phyloP scores from a whole-genome alignment of 352 stramenopile species.

The Phytophthora melonis region DNA sequence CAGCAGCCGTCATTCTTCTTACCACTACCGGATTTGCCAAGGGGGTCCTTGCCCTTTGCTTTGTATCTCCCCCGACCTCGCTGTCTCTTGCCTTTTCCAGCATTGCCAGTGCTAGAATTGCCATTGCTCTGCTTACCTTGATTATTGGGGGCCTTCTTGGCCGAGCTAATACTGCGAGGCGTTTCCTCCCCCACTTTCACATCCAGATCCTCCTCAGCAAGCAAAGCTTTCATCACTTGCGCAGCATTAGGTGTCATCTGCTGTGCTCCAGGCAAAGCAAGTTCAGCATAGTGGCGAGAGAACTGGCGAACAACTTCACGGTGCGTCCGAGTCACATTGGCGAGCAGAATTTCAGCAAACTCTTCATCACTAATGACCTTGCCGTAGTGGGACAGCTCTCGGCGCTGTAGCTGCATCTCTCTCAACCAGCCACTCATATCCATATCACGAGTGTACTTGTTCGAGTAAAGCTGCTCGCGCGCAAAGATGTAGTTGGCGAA shows the following conservation, averaged over 20 bases:
- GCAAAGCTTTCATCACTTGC: background rate
- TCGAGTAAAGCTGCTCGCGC: background rate
- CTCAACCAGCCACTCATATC: no score
- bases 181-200: background rate
- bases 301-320: background rate
- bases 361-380: no score
- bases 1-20: background rate
- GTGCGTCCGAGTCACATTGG: background rate
- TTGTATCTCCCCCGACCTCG: constrained; percentile 1
- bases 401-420: no score
- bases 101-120: background rate
- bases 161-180: background rate
- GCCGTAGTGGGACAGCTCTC: no score
- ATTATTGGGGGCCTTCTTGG: background rate
- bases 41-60: background rate
- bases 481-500: constrained; percentile 21
- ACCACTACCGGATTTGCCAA: background rate
- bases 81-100: background rate
- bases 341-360: background rate
- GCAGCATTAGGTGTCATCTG: background rate
- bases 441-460: no score
- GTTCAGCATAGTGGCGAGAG: background rate
- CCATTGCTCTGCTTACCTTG: background rate
- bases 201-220: background rate
- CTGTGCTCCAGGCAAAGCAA: constrained; percentile 2